Conservation (phyloP, 2,329 filamentous ascomycete genomes). For the Epicoccum sorghinum region DNA sequence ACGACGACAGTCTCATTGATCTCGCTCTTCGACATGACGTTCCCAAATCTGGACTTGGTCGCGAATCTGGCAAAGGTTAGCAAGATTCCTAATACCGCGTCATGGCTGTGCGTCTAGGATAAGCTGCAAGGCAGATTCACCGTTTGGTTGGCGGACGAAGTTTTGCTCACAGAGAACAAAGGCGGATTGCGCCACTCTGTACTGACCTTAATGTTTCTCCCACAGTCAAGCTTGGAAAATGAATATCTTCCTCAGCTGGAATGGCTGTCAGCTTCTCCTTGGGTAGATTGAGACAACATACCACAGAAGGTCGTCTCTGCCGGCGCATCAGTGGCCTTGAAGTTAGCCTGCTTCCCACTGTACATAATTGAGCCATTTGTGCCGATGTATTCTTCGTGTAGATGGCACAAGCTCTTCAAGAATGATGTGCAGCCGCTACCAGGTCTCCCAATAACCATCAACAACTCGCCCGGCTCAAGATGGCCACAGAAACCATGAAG, state of each 20-base stretch:
- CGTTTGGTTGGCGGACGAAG: background rate
- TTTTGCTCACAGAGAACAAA: background rate
- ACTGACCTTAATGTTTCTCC: conserved; percentile 7
- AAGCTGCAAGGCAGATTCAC: background rate
- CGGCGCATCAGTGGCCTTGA: conserved; percentile 4
- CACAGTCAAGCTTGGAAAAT: conserved; percentile 11
- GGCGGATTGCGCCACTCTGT: background rate
- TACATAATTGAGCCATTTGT: conserved; percentile 3
- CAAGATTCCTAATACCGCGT: background rate
- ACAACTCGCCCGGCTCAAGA: conserved; percentile 3
- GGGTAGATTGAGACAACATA: background rate
- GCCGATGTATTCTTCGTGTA: conserved; percentile 7
- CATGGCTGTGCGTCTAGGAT: too few species aligned
- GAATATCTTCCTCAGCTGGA: conserved; percentile 7
- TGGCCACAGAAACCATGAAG: conserved; percentile 2
- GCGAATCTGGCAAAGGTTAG: conserved; percentile 4
- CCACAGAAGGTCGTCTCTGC: conserved; percentile 8
- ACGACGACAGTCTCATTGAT: background rate
- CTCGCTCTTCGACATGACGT: conserved; percentile 4
- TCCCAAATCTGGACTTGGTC: conserved; percentile 4
- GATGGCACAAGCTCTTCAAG: conserved; percentile 5
- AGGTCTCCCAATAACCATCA: conserved; percentile 5
- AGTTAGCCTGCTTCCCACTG: conserved; percentile 1
- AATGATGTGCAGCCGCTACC: conserved; percentile 7
- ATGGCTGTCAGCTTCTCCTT: background rate